phyloP scores from a whole-genome alignment of 768 basidiomycete genomes.

The Pisolithus microcarpus region DNA sequence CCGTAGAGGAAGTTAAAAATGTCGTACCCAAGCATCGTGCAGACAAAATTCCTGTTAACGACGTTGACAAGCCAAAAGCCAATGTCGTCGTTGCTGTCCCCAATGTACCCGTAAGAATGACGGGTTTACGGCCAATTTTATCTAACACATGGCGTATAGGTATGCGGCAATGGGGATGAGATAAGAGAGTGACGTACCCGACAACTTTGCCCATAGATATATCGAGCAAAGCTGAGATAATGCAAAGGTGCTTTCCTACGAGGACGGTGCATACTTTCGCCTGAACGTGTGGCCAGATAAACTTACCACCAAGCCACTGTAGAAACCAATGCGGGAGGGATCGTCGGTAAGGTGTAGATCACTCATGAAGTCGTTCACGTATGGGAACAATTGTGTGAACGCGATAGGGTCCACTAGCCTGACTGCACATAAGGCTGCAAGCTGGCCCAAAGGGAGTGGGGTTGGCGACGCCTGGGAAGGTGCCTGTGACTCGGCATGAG shows the following conservation, averaged over 20 bases:
- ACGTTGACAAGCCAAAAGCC: constrained; percentile 49
- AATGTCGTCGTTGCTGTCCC: constrained; percentile 47
- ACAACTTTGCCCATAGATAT: constrained; percentile 54
- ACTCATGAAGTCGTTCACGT: constrained; percentile 58
- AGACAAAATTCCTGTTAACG: constrained; percentile 40
- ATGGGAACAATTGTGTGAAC: constrained; percentile 58
- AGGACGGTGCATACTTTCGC: background rate
- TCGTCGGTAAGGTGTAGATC: constrained; percentile 45
- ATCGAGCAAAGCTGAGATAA: constrained; percentile 53
- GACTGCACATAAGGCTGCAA: constrained; percentile 44
- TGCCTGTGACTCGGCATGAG: constrained; percentile 29
- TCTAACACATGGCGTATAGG: constrained; percentile 30
- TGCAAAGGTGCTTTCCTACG: constrained; percentile 57
- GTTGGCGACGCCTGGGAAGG: background rate
- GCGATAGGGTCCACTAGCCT: constrained; percentile 54
- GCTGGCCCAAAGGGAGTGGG: constrained; percentile 28
- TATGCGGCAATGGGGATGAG: background rate
- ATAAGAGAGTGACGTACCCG: constrained; percentile 32
- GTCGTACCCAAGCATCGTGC: constrained; percentile 45
- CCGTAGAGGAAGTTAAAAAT: background rate
- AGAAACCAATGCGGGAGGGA: constrained; percentile 53
- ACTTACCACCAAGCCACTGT: constrained; percentile 56
- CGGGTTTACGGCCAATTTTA: constrained; percentile 51
- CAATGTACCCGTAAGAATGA: constrained; percentile 45
- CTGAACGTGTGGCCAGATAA: background rate